Conservation (phyloP, 306 rosid species). For the Quillaja saponaria region DNA sequence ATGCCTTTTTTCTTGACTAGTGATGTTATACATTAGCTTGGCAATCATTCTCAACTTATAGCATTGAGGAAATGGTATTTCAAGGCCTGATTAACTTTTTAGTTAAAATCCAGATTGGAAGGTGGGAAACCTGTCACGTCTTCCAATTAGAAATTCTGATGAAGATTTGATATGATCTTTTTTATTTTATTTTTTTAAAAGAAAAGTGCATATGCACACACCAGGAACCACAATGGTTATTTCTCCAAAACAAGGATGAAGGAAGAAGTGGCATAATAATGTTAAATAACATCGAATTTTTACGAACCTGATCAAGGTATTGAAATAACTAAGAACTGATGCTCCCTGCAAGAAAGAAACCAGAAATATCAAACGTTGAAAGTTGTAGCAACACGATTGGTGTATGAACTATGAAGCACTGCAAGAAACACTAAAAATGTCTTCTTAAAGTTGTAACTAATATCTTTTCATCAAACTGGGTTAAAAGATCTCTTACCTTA, state of each 20-base stretch:
- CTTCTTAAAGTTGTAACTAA: neutral
- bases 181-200: too few species aligned
- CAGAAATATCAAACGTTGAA: constrained; percentile 35
- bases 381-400: constrained; percentile 10
- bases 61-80: constrained; percentile 10
- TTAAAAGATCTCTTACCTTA: constrained; percentile 53
- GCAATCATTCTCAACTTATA: neutral
- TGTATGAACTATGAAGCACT: neutral
- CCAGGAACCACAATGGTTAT: constrained; percentile 3
- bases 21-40: neutral
- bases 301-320: constrained; percentile 77
- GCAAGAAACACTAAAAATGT: too few species aligned
- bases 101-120: neutral
- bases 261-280: constrained; percentile 11
- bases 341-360: constrained; percentile 61
- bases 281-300: constrained; percentile 19
- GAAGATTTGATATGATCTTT: too few species aligned
- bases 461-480: constrained; percentile 7
- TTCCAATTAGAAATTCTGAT: too few species aligned
- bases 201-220: neutral
- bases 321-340: constrained; percentile 37
- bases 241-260: constrained; percentile 20
- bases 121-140: neutral
- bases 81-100: neutral
- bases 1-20: neutral